These are phyloP conservation scores for Zarea fungicola DNA, from an alignment of 2,329 filamentous ascomycete genomes.

Conservation along the genomic window DNA sequence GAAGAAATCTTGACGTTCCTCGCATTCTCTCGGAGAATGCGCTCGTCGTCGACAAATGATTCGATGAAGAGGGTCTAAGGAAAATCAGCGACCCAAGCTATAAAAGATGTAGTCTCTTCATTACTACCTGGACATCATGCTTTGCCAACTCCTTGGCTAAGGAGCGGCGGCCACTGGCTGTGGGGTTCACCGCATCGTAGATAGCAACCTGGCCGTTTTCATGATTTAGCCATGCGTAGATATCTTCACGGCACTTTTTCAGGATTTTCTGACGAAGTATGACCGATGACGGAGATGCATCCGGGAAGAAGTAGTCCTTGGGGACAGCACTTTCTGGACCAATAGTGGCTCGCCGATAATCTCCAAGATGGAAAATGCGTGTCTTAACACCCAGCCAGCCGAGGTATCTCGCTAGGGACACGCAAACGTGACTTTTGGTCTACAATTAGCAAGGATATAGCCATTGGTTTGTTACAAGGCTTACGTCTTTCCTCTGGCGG, in stretches of 20 bases:
- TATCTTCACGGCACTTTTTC: slow-evolving; percentile 95
- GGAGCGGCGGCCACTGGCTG: slow-evolving; percentile 72
- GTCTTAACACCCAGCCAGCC: slow-evolving; percentile 98
- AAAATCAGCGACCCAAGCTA: not conserved
- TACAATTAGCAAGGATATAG: not conserved
- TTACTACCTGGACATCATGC: slow-evolving; percentile 76
- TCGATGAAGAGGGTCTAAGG: slow-evolving; percentile 91
- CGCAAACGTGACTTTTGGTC: slow-evolving; percentile 74
- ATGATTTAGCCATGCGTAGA: slow-evolving; percentile 92
- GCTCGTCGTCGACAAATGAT: slow-evolving; percentile 88
- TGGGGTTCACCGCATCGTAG: slow-evolving; percentile 95
- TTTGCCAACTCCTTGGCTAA: slow-evolving; percentile 97
- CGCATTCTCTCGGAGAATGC: slow-evolving; percentile 93
- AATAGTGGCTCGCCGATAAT: slow-evolving; percentile 89
- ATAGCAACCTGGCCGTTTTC: slow-evolving; percentile 98
- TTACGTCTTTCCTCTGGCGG: slow-evolving; percentile 90
- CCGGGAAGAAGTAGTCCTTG: slow-evolving; percentile 96
- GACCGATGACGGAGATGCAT: slow-evolving; percentile 88
- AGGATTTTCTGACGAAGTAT: slow-evolving; percentile 93
- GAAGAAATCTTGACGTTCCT: slow-evolving; percentile 97
- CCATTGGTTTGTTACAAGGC: slow-evolving; percentile 25
- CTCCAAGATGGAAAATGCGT: slow-evolving; percentile 92
- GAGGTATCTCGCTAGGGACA: slow-evolving; percentile 89
- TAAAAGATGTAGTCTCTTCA: not conserved
- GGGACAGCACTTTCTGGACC: slow-evolving; percentile 79